A percentile compares a stretch with the other conserved stretches of the same genome.
phyloP scores from a whole-genome alignment of 768 basidiomycete species.

The Psilocybe cubensis region DNA sequence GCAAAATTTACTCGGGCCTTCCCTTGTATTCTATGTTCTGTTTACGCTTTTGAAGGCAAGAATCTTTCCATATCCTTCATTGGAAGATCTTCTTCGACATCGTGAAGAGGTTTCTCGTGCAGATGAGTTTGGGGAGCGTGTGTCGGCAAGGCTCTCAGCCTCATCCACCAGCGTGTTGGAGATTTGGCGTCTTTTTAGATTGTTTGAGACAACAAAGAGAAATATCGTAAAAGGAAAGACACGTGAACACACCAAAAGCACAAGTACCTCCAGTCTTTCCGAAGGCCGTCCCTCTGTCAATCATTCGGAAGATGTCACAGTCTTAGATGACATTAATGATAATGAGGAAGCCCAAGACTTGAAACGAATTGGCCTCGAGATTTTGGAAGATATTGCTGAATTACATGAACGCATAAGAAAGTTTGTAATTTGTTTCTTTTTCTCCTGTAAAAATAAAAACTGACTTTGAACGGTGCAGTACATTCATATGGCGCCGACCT shows the following conservation, averaged over 20 bases:
- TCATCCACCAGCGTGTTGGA: constrained; percentile 54
- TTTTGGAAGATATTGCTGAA: constrained; percentile 55
- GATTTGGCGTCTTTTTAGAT: constrained; percentile 52
- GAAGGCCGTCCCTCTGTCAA: not conserved
- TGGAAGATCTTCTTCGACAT: constrained; percentile 55
- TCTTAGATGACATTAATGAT: constrained; percentile 36
- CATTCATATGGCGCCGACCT: constrained; percentile 71
- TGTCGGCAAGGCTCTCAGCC: constrained; percentile 49
- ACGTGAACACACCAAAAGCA: constrained; percentile 20
- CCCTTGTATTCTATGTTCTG: constrained; percentile 49
- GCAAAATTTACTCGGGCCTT: constrained; percentile 56
- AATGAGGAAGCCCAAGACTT: constrained; percentile 41
- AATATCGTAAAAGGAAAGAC: constrained; percentile 29
- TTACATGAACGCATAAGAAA: constrained; percentile 68
- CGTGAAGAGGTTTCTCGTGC: constrained; percentile 53
- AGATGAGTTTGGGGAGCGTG: constrained; percentile 51
- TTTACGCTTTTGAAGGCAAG: constrained; percentile 51
- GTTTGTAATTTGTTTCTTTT: constrained; percentile 35
- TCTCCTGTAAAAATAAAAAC: constrained; percentile 1
- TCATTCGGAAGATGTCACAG: constrained; percentile 18
- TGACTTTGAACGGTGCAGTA: constrained; percentile 34
- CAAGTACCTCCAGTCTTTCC: not conserved
- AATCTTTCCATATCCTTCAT: constrained; percentile 56
- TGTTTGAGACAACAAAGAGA: constrained; percentile 41
- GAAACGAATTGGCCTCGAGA: constrained; percentile 43